A percentile compares a stretch with the other conserved stretches of the same genome.
phyloP scores from a whole-genome alignment of 106 monocot genomes.

The Triglochin maritima region DNA sequence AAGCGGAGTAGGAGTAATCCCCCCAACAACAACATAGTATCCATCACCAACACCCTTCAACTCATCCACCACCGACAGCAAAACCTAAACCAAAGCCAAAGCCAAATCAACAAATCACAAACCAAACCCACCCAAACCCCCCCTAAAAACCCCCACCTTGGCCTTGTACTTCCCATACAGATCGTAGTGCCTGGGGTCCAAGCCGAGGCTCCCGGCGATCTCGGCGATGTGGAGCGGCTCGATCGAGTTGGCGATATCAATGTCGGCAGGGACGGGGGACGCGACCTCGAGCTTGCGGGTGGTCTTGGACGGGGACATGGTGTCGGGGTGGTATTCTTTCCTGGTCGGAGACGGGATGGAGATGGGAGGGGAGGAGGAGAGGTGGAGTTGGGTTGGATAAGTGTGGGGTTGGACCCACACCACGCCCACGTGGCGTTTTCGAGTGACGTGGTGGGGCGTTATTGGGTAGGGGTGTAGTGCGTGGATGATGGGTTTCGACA shows the following conservation, averaged over 20 bases:
- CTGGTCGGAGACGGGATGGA: no score
- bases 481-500: no score
- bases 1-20: slow-evolving; percentile 95
- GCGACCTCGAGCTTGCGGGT: slow-evolving; percentile 48
- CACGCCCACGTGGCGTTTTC: no score
- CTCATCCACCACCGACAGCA: slow-evolving; percentile 67
- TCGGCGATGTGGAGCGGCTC: slow-evolving; percentile 72
- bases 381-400: no score
- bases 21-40: slow-evolving; percentile 93
- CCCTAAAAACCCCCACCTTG: slow-evolving; percentile 39
- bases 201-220: slow-evolving; percentile 60
- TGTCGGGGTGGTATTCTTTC: no score
- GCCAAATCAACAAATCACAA: background rate
- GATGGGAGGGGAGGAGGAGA: no score
- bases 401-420: no score
- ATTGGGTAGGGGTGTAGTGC: no score
- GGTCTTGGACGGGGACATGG: slow-evolving; percentile 31
- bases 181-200: slow-evolving; percentile 70
- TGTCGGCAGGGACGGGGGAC: slow-evolving; percentile 90
- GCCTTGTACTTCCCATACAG: slow-evolving; percentile 97
- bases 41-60: slow-evolving; percentile 52
- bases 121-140: background rate
- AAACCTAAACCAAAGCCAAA: slow-evolving; percentile 47
- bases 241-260: slow-evolving; percentile 96
- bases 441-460: no score